Conservation (phyloP, 257 asterid species). For the Oldenlandia corymbosa region DNA sequence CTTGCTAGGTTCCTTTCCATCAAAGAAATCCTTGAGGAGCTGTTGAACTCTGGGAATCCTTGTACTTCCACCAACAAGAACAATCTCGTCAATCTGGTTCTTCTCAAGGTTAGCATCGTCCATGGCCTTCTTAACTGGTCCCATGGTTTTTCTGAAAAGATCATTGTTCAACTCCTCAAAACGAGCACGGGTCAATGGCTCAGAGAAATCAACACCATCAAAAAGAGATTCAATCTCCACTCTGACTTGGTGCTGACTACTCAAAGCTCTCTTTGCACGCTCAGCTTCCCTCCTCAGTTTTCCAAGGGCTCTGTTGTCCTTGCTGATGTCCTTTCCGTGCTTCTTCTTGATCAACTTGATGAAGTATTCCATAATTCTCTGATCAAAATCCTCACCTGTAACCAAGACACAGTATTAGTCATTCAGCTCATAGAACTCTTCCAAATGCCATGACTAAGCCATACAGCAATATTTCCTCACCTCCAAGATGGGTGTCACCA, state of each 20-base stretch:
- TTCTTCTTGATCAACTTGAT: slow-evolving; percentile 93
- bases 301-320: slow-evolving; percentile 95
- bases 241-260: slow-evolving; percentile 96
- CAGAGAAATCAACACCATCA: slow-evolving; percentile 91
- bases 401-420: slow-evolving; percentile 5
- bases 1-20: slow-evolving; percentile 90
- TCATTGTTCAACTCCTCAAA: slow-evolving; percentile 94
- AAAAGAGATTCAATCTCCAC: slow-evolving; percentile 95
- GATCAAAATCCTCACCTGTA: slow-evolving; percentile 96
- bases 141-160: slow-evolving; percentile 92
- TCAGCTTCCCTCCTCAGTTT: slow-evolving; percentile 88
- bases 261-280: slow-evolving; percentile 93
- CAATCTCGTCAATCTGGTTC: slow-evolving; percentile 84
- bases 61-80: slow-evolving; percentile 98
- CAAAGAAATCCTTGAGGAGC: slow-evolving; percentile 78
- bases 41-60: slow-evolving; percentile 94
- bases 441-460: neutral
- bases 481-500: slow-evolving; percentile 99
- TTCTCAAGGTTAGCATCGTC: slow-evolving; percentile 84
- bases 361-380: slow-evolving; percentile 93
- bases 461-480: slow-evolving; percentile 25
- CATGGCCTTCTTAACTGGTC: slow-evolving; percentile 99
- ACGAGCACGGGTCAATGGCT: slow-evolving; percentile 92
- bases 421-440: neutral
- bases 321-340: slow-evolving; percentile 93